Percentiles rank a stretch among this genome's conserved stretches.
Conservation (phyloP, 306 rosid species). For the Biancaea sappan region DNA sequence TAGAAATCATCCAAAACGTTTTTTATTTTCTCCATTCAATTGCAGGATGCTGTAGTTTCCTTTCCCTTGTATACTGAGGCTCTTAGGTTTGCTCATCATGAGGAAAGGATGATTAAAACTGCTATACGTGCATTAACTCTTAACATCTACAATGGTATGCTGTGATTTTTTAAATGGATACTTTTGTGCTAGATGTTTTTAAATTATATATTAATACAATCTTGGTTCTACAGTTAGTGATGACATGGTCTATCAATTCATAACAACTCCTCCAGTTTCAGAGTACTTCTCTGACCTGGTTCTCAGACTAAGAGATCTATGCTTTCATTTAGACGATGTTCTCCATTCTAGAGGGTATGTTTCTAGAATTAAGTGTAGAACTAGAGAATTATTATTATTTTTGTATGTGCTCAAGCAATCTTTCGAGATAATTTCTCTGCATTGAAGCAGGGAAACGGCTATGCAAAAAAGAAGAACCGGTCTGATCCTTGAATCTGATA, state of each 20-base stretch:
- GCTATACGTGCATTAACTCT: slow-evolving; percentile 75
- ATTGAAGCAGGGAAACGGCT: slow-evolving; percentile 57
- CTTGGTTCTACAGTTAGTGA: slow-evolving; percentile 78
- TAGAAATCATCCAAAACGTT: slow-evolving; percentile 21
- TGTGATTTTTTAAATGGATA: slow-evolving; percentile 29
- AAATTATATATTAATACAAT: slow-evolving; percentile 38
- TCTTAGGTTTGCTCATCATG: slow-evolving; percentile 71
- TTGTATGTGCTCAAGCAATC: background rate
- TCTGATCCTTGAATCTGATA: slow-evolving; percentile 64
- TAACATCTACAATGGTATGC: slow-evolving; percentile 65
- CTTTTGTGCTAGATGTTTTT: slow-evolving; percentile 28
- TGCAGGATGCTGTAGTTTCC: slow-evolving; percentile 54
- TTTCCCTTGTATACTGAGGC: slow-evolving; percentile 84
- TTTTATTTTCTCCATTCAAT: background rate
- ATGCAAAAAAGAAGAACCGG: slow-evolving; percentile 48
- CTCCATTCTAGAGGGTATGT: slow-evolving; percentile 56
- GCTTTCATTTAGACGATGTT: slow-evolving; percentile 57
- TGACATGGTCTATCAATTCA: slow-evolving; percentile 66
- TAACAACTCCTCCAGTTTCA: slow-evolving; percentile 76
- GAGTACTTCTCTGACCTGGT: slow-evolving; percentile 76
- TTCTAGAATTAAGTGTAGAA: slow-evolving; percentile 1
- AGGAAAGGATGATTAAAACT: slow-evolving; percentile 80
- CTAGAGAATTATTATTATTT: slow-evolving; percentile 7
- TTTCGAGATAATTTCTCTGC: slow-evolving; percentile 22
- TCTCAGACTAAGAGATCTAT: slow-evolving; percentile 56